phyloP scores from a whole-genome alignment of 192 early-diverging fungal genomes.

The Rhizoclosmatium globosum region DNA sequence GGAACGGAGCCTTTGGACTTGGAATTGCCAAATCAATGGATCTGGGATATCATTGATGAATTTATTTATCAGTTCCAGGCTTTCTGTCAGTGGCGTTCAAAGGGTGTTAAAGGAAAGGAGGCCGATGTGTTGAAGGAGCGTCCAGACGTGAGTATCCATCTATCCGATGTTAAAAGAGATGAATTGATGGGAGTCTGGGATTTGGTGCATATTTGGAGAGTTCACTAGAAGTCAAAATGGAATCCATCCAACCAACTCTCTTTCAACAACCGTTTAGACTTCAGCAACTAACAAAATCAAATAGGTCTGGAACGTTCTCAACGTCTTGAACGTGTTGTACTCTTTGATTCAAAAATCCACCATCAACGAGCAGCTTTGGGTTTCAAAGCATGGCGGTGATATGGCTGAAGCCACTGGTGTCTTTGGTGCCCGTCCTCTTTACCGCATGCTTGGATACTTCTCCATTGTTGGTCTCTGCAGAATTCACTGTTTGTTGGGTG shows the following conservation, averaged over 20 bases:
- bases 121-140: conserved; percentile 83
- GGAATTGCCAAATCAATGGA: conserved; percentile 97
- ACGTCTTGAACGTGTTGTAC: conserved; percentile 95
- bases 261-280: too few relatives aligned
- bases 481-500: conserved; percentile 94
- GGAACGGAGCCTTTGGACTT: conserved; percentile 91
- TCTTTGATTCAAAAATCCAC: conserved; percentile 94
- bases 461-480: conserved; percentile 90
- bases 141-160: conserved; percentile 67
- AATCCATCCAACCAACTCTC: too few relatives aligned
- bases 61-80: conserved; percentile 99
- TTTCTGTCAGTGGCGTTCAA: conserved; percentile 84
- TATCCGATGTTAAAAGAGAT: too few relatives aligned
- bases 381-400: conserved; percentile 89
- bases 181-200: too few relatives aligned
- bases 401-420: conserved; percentile 88
- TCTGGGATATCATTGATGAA: conserved; percentile 99
- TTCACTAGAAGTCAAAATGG: too few relatives aligned
- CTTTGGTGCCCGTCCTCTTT: conserved; percentile 87
- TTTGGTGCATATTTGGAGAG: too few relatives aligned
- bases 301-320: conserved; percentile 98
- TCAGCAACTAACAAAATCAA: too few relatives aligned
- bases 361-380: conserved; percentile 92
- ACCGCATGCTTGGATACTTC: conserved; percentile 98
- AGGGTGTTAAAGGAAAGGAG: conserved; percentile 75